Evolutionary conservation across 2,329 filamentous ascomycete genomes (phyloP).

Genomic region (Zopfia rhizophila): DNA sequence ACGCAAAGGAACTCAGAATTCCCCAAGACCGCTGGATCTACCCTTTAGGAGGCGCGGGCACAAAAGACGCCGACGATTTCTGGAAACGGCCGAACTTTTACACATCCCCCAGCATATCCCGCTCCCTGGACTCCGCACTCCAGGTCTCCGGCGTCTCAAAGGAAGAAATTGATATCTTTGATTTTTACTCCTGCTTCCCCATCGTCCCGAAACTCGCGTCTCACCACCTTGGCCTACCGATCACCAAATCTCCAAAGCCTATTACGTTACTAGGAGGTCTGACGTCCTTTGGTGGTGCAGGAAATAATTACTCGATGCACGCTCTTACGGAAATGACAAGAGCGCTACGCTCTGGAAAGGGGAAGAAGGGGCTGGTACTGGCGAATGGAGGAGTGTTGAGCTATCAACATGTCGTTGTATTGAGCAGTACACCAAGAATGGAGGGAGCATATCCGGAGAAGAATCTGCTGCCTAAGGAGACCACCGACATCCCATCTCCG

Average conservation of each 20-base stretch:
- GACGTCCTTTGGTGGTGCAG: conserved; percentile 75
- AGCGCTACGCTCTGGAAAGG: conserved; percentile 59
- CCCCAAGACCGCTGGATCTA: conserved; percentile 70
- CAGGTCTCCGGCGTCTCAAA: conserved; percentile 52
- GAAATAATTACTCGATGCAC: conserved; percentile 78
- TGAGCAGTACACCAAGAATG: conserved; percentile 61
- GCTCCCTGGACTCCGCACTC: conserved; percentile 66
- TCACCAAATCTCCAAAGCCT: conserved; percentile 57
- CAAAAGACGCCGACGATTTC: conserved; percentile 67
- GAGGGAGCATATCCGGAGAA: conserved; percentile 59
- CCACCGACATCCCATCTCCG: conserved; percentile 55
- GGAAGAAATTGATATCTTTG: conserved; percentile 68
- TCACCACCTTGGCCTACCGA: conserved; percentile 66
- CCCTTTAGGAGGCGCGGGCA: conserved; percentile 71
- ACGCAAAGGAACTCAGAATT: conserved; percentile 66
- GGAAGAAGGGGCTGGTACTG: conserved; percentile 66
- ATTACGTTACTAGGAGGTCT: conserved; percentile 72
- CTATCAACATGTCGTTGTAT: conserved; percentile 70
- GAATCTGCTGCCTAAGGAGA: conserved; percentile 58
- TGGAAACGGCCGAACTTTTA: conserved; percentile 71
- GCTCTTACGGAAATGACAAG: conserved; percentile 56
- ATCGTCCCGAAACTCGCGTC: conserved; percentile 75
- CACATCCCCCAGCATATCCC: conserved; percentile 67
- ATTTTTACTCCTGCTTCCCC: conserved; percentile 76
- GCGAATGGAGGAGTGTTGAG: conserved; percentile 74